phyloP scores from a whole-genome alignment of 2,329 filamentous ascomycete species.

The Neurospora sp. region DNA sequence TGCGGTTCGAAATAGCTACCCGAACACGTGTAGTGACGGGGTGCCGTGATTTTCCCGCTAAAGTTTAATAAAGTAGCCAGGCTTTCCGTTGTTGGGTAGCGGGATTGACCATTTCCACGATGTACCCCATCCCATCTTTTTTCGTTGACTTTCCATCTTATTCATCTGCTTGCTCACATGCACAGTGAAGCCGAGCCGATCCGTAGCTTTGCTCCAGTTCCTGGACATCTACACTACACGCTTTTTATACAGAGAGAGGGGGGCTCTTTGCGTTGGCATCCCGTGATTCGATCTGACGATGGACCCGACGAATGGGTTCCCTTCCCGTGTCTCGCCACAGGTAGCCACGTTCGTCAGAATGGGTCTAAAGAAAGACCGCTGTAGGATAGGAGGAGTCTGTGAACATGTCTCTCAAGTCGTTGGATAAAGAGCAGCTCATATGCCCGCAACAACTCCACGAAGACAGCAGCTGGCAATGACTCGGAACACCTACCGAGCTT shows the following conservation, averaged over 20 bases:
- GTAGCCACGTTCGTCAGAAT: not conserved
- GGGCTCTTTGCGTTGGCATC: not conserved
- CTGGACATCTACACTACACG: not conserved
- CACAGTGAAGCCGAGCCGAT: not conserved
- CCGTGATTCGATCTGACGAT: not conserved
- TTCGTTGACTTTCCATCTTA: not conserved
- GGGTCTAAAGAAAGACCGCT: not conserved
- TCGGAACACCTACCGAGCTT: not conserved
- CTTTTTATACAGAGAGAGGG: not conserved
- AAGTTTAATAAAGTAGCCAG: not conserved
- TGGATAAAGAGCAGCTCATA: not conserved
- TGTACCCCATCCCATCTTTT: not conserved
- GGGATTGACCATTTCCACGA: not conserved
- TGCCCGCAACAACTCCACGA: not conserved
- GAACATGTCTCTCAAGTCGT: not conserved
- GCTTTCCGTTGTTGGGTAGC: not conserved
- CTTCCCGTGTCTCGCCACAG: not conserved
- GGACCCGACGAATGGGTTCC: not conserved
- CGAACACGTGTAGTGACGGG: not conserved
- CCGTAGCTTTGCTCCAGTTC: not conserved
- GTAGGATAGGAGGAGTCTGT: not conserved
- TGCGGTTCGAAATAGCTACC: not conserved
- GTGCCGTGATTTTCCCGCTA: not conserved
- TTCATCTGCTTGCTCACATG: not conserved
- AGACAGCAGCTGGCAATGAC: not conserved